phyloP scores from a whole-genome alignment of 306 rosid genomes.

The Quercus mongolica region DNA sequence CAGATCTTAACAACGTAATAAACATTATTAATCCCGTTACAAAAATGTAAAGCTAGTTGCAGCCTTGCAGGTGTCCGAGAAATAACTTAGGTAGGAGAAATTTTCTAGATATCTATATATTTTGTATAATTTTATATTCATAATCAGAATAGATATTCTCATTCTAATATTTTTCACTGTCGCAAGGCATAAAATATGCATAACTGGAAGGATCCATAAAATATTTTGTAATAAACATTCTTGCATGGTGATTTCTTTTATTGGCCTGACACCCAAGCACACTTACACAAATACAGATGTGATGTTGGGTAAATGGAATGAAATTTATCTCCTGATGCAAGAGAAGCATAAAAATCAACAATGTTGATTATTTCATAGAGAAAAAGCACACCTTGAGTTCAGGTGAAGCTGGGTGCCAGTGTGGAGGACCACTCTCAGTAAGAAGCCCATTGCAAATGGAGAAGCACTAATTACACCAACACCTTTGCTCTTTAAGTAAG shows the following conservation, averaged over 20 bases:
- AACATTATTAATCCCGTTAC: neutral
- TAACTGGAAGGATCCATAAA: no score
- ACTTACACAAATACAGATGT: neutral
- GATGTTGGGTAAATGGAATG: neutral
- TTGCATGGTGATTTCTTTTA: neutral
- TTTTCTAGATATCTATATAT: neutral
- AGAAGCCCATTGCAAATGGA: slow-evolving; percentile 97
- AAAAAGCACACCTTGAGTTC: slow-evolving; percentile 62
- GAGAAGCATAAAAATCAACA: slow-evolving; percentile 2
- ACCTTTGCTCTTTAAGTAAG: slow-evolving; percentile 82
- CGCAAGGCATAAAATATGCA: no score
- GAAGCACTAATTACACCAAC: slow-evolving; percentile 85
- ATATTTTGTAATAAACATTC: no score
- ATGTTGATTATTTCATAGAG: neutral
- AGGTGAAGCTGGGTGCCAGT: slow-evolving; percentile 88
- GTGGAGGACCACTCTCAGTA: slow-evolving; percentile 86
- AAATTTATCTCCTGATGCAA: neutral
- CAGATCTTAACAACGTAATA: neutral
- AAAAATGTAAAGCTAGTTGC: slow-evolving; percentile 2
- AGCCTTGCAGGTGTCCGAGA: neutral
- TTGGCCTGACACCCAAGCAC: neutral
- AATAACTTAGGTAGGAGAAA: neutral
- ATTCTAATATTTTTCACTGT: neutral
- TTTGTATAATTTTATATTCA: neutral
- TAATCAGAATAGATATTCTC: neutral